phyloP scores from a whole-genome alignment of 78 protist species.

The Chrysochromulina tobinii region DNA sequence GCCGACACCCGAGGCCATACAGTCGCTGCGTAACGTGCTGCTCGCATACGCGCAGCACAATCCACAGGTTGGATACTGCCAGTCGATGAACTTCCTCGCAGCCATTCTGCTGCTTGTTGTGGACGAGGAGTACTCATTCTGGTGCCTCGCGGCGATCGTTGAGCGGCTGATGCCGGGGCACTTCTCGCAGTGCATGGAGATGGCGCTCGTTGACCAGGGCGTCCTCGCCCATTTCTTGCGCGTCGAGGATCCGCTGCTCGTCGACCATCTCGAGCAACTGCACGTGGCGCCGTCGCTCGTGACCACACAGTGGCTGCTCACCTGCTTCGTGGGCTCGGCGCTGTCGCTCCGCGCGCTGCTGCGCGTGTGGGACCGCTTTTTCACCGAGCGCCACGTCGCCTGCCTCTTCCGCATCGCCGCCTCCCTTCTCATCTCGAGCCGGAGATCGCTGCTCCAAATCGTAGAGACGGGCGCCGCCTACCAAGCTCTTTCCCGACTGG shows the following conservation, averaged over 20 bases:
- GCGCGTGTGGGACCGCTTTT: conserved; percentile 2
- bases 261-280: neutral
- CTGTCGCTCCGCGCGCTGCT: neutral
- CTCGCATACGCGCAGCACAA: neutral
- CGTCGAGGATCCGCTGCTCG: neutral
- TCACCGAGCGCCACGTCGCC: neutral
- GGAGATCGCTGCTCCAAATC: neutral
- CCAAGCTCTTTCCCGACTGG: neutral
- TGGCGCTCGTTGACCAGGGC: neutral
- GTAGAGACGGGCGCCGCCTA: neutral
- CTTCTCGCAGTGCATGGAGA: neutral
- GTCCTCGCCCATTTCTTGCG: neutral
- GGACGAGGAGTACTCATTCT: conserved; percentile 84
- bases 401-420: neutral
- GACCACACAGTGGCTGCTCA: conserved; percentile 10
- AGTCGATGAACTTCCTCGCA: conserved; percentile 82
- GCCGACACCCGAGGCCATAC: neutral
- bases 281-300: conserved; percentile 15
- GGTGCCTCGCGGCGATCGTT: conserved; percentile 70
- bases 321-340: neutral
- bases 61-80: conserved; percentile 85
- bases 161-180: conserved; percentile 4
- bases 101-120: conserved; percentile 73
- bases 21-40: neutral
- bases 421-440: neutral